Percentiles rank a stretch among this genome's conserved stretches.
Evolutionary conservation across 2,329 filamentous ascomycete species (phyloP).

Genomic region (Emergomyces africanus): DNA sequence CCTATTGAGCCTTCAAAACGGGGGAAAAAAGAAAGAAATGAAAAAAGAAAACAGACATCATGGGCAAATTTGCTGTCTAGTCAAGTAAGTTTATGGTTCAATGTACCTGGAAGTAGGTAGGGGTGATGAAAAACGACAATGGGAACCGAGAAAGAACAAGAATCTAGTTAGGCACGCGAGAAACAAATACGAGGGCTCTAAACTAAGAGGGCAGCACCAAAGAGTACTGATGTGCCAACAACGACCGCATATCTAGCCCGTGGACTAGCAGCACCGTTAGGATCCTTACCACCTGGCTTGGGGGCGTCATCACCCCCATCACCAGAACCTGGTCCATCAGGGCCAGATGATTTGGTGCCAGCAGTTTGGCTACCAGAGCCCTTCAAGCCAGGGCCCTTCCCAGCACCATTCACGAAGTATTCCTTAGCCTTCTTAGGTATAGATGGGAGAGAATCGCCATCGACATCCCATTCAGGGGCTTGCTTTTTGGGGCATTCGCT

Average conservation of each 20-base stretch:
- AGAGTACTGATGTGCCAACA: slow-evolving; percentile 39
- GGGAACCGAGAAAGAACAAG: neutral
- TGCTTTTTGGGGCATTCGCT: slow-evolving; percentile 43
- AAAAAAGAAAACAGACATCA: neutral
- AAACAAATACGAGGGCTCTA: slow-evolving; percentile 8
- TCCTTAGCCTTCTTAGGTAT: slow-evolving; percentile 43
- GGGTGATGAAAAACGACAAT: neutral
- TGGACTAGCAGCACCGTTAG: slow-evolving; percentile 34
- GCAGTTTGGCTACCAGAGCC: slow-evolving; percentile 45
- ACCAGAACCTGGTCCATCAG: slow-evolving; percentile 31
- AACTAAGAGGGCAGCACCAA: slow-evolving; percentile 36
- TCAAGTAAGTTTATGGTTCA: neutral
- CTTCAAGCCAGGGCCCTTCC: slow-evolving; percentile 42
- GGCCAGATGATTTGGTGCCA: slow-evolving; percentile 37
- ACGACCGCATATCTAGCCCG: slow-evolving; percentile 36
- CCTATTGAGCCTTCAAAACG: no score
- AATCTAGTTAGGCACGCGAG: neutral
- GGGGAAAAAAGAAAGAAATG: no score
- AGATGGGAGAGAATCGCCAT: slow-evolving; percentile 35
- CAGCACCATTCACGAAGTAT: slow-evolving; percentile 47
- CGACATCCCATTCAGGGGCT: slow-evolving; percentile 44
- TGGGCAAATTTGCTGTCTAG: neutral
- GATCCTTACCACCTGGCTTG: slow-evolving; percentile 14
- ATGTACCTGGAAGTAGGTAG: neutral
- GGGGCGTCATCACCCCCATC: slow-evolving; percentile 12